A percentile compares a stretch with the other conserved stretches of the same genome.
These are phyloP conservation scores for Ustilago hordei DNA, from an alignment of 1,284 basidiomycete genomes.

Conservation along the genomic window DNA sequence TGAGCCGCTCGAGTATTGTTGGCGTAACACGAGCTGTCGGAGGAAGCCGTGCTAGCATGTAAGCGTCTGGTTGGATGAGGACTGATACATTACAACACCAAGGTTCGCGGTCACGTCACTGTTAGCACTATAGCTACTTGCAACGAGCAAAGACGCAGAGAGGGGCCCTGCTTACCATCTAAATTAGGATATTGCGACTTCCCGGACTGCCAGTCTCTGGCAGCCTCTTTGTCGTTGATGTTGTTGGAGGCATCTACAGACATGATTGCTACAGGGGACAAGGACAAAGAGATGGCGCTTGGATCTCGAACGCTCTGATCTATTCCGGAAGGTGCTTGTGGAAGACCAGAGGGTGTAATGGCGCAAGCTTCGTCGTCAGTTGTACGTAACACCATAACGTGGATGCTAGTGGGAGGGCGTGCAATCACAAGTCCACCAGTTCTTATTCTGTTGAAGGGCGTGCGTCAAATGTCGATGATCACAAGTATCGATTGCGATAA, in stretches of 20 bases:
- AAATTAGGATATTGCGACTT: constrained; percentile 39
- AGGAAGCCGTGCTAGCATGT: constrained; percentile 33
- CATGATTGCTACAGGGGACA: not conserved
- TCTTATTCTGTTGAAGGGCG: too few species aligned
- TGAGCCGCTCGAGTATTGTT: constrained; percentile 21
- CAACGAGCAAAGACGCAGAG: not conserved
- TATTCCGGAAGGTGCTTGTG: too few species aligned
- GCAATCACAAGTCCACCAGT: too few species aligned
- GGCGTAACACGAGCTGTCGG: constrained; percentile 12
- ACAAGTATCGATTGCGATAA: too few species aligned
- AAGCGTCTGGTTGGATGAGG: constrained; percentile 35
- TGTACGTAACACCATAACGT: not conserved
- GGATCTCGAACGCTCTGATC: too few species aligned
- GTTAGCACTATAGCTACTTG: not conserved
- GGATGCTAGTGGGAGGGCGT: too few species aligned
- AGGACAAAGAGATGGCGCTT: not conserved
- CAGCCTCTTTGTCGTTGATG: constrained; percentile 33
- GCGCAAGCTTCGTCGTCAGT: too few species aligned
- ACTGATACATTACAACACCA: constrained; percentile 10
- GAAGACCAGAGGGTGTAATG: too few species aligned
- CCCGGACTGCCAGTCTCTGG: constrained; percentile 28
- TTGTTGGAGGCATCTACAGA: not conserved
- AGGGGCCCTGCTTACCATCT: constrained; percentile 25
- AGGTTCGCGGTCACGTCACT: too few species aligned
- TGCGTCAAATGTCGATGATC: too few species aligned